phyloP scores from a whole-genome alignment of 305 asterid genomes.

The Fraxinus platypoda region DNA sequence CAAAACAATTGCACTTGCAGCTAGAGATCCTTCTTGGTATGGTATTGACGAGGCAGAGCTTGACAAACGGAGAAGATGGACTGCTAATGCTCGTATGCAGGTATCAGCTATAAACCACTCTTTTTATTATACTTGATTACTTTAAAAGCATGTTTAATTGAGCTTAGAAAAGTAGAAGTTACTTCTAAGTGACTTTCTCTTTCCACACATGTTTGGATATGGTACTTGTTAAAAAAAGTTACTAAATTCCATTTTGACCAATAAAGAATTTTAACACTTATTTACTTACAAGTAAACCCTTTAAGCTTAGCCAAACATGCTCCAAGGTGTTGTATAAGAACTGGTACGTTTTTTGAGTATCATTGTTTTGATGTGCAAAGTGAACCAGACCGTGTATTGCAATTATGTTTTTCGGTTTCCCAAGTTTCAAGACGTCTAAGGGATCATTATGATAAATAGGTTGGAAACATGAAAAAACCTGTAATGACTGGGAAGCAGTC shows the following conservation, averaged over 20 bases:
- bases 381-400: background rate
- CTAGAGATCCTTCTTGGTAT: constrained; percentile 74
- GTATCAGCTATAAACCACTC: constrained; percentile 33
- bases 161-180: background rate
- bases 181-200: background rate
- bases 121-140: background rate
- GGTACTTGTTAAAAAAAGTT: background rate
- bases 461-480: constrained; percentile 68
- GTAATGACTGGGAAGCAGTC: constrained; percentile 50
- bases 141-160: background rate
- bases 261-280: background rate
- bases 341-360: background rate
- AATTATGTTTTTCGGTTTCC: constrained; percentile 11
- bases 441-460: constrained; percentile 40
- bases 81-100: constrained; percentile 83
- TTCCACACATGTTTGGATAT: background rate
- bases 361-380: constrained; percentile 5
- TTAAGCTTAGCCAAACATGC: background rate
- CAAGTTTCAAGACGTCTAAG: constrained; percentile 3
- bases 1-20: constrained; percentile 78
- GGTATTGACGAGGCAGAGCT: constrained; percentile 76
- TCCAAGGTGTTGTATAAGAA: background rate
- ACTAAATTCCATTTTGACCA: background rate
- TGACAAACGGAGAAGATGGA: constrained; percentile 84
- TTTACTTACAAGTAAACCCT: background rate